Evolutionary conservation across 2,329 filamentous ascomycete genomes (phyloP).

Genomic region (Aspergillus felis): DNA sequence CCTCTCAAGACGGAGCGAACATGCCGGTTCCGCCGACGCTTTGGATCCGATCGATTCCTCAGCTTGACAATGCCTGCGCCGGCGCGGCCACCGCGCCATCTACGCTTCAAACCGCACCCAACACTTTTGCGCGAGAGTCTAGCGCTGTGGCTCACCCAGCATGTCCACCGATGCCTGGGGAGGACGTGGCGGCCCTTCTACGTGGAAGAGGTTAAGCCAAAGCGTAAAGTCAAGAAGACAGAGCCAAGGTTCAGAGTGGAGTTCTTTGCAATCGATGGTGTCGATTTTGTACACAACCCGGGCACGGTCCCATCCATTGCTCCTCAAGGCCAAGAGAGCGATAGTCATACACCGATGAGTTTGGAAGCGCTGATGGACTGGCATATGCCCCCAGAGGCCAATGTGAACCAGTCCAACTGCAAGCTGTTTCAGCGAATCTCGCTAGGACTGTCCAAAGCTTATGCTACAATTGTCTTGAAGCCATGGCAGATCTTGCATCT

Average conservation of each 20-base stretch:
- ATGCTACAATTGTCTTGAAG: slow-evolving; percentile 33
- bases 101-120: slow-evolving; percentile 18
- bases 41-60: slow-evolving; percentile 46
- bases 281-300: slow-evolving; percentile 30
- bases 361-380: slow-evolving; percentile 42
- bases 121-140: slow-evolving; percentile 32
- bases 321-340: slow-evolving; percentile 20
- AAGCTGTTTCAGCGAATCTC: slow-evolving; percentile 45
- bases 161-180: slow-evolving; percentile 38
- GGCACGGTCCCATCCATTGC: slow-evolving; percentile 13
- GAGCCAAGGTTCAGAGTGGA: slow-evolving; percentile 29
- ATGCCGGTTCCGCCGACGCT: slow-evolving; percentile 45
- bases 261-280: slow-evolving; percentile 45
- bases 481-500: slow-evolving; percentile 36
- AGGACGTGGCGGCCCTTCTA: slow-evolving; percentile 45
- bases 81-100: slow-evolving; percentile 23
- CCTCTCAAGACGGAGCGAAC: slow-evolving; percentile 40
- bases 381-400: slow-evolving; percentile 39
- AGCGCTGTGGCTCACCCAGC: slow-evolving; percentile 37
- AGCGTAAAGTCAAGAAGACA: slow-evolving; percentile 21
- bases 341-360: slow-evolving; percentile 33
- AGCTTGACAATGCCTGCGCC: slow-evolving; percentile 36
- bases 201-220: slow-evolving; percentile 37
- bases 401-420: slow-evolving; percentile 36
- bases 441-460: slow-evolving; percentile 44